A percentile compares a stretch with the other conserved stretches of the same genome.
Conservation (phyloP, 129 eudicot genomes). For the Apium graveolens region DNA sequence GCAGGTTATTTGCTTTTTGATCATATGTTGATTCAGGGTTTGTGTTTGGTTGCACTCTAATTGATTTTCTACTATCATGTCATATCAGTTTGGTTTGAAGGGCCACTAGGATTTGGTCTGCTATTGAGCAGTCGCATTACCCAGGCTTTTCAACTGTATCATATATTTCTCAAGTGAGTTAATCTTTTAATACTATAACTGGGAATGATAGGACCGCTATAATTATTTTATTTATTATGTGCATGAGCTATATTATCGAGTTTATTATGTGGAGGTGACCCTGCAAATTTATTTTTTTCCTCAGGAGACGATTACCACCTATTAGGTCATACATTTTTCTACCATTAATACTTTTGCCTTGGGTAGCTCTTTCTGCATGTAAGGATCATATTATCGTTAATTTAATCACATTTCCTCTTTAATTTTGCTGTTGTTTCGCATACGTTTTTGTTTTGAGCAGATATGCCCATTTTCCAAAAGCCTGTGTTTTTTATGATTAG, state of each 20-base stretch:
- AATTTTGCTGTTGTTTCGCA: background rate
- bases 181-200: background rate
- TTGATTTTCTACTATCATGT: conserved; percentile 1
- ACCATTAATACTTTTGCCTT: conserved; percentile 71
- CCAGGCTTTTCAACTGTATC: conserved; percentile 68
- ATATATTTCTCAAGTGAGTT: conserved; percentile 73
- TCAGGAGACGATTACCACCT: conserved; percentile 86
- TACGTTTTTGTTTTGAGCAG: background rate
- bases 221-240: background rate
- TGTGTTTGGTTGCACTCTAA: conserved; percentile 6
- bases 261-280: background rate
- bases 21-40: background rate
- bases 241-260: background rate
- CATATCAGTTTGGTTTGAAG: conserved; percentile 76
- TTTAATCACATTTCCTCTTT: background rate
- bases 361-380: conserved; percentile 71
- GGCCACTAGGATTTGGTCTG: conserved; percentile 86
- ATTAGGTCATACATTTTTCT: conserved; percentile 59
- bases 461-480: background rate
- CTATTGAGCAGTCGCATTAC: conserved; percentile 71
- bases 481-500: background rate
- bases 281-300: conserved; percentile 1
- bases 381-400: conserved; percentile 19
- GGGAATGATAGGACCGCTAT: background rate
- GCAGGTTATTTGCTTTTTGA: conserved; percentile 41